phyloP scores from a whole-genome alignment of 495 filamentous ascomycete genomes.

The Platismatia glauca region DNA sequence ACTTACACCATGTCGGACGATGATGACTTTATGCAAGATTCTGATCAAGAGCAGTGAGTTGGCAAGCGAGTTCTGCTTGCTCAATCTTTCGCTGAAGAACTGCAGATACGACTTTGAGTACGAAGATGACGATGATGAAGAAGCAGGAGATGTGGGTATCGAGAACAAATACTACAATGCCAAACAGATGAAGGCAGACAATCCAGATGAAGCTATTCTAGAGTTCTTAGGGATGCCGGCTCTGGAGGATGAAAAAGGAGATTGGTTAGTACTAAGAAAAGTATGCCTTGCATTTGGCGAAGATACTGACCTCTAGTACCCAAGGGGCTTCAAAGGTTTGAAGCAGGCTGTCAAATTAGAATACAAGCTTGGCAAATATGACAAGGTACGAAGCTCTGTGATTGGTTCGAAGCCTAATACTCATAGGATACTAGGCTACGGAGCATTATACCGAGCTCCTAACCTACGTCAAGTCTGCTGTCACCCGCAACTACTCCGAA shows the following conservation, averaged over 20 bases:
- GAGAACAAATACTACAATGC: slow-evolving; percentile 99
- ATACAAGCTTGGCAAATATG: slow-evolving; percentile 77
- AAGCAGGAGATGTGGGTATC: slow-evolving; percentile 81
- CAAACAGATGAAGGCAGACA: slow-evolving; percentile 85
- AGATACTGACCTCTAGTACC: slow-evolving; percentile 20
- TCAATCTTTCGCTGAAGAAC: slow-evolving; percentile 15
- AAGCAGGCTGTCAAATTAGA: slow-evolving; percentile 98
- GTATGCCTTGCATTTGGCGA: background rate
- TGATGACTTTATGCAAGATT: slow-evolving; percentile 98
- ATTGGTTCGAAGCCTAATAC: background rate
- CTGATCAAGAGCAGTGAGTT: slow-evolving; percentile 69
- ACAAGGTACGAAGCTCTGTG: slow-evolving; percentile 49
- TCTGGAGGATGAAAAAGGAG: slow-evolving; percentile 81
- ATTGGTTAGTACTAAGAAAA: slow-evolving; percentile 52
- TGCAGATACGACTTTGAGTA: slow-evolving; percentile 92
- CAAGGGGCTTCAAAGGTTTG: slow-evolving; percentile 87
- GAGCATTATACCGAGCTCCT: slow-evolving; percentile 92
- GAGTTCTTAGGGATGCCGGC: slow-evolving; percentile 84
- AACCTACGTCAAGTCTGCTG: slow-evolving; percentile 93
- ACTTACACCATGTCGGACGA: slow-evolving; percentile 79
- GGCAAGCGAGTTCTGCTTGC: background rate
- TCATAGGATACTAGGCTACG: slow-evolving; percentile 56
- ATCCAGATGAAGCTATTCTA: slow-evolving; percentile 78
- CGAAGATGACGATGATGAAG: slow-evolving; percentile 83
- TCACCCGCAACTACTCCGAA: slow-evolving; percentile 96